These are phyloP conservation scores for Colletotrichum sidae DNA, from an alignment of 2,329 filamentous ascomycete species.

Conservation along the genomic window DNA sequence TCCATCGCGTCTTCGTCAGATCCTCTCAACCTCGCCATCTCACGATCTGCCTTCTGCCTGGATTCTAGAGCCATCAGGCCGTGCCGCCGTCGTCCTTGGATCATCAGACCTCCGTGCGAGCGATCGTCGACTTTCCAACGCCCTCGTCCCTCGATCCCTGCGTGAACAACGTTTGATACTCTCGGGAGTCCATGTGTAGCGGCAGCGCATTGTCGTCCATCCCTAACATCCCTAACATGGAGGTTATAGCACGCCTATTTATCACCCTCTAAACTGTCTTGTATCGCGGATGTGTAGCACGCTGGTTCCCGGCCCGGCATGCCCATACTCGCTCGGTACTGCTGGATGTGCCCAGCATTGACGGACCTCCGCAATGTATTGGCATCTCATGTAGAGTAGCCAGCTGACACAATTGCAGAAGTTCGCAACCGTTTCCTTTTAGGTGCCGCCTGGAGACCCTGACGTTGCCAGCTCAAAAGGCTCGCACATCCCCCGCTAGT, in stretches of 20 bases:
- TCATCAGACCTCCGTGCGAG: conserved; percentile 11
- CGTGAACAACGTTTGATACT: conserved; percentile 12
- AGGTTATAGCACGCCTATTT: conserved; percentile 6
- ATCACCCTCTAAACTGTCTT: conserved; percentile 15
- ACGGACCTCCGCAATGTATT: too few species aligned
- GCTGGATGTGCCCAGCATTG: too few species aligned
- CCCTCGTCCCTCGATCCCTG: conserved; percentile 15
- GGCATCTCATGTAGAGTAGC: too few species aligned
- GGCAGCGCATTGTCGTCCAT: conserved; percentile 11
- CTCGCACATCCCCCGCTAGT: conserved; percentile 10
- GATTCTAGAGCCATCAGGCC: conserved; percentile 18
- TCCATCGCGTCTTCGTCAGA: conserved; percentile 1
- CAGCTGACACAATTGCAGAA: background rate
- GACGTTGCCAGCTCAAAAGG: background rate
- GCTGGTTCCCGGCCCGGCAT: background rate
- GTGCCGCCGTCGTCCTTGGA: background rate
- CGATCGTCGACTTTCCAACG: conserved; percentile 8
- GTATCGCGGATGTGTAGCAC: conserved; percentile 24
- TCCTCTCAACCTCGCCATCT: background rate
- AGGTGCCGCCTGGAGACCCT: conserved; percentile 4
- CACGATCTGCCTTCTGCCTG: background rate
- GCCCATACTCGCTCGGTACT: too few species aligned
- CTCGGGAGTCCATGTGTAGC: conserved; percentile 13
- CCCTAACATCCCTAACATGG: conserved; percentile 22
- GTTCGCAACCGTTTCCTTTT: background rate